These are phyloP conservation scores for Blastocystis sp. DNA, from an alignment of 352 stramenopile species.

Conservation along the genomic window DNA sequence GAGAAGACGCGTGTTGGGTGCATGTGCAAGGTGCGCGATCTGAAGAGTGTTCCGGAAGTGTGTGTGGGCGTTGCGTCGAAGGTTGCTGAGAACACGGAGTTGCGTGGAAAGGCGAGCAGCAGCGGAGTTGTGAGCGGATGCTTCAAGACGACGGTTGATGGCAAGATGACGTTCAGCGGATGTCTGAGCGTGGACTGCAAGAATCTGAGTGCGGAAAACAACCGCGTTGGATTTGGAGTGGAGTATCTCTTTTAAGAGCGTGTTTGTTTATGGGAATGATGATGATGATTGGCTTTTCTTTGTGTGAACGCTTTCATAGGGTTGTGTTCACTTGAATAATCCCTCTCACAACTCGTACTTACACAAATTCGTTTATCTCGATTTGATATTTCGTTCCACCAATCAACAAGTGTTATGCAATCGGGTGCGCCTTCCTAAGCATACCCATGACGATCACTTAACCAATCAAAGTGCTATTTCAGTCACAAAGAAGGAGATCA, in stretches of 20 bases:
- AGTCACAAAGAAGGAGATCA: too few relatives aligned
- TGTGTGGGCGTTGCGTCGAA: not conserved
- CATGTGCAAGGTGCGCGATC: not conserved
- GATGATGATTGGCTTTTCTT: too few relatives aligned
- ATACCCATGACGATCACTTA: too few relatives aligned
- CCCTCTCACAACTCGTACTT: too few relatives aligned
- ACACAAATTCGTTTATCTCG: too few relatives aligned
- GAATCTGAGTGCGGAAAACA: slow-evolving; percentile 1
- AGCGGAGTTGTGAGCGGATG: not conserved
- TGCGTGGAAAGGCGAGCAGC: not conserved
- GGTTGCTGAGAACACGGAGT: not conserved
- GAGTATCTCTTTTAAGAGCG: slow-evolving; percentile 27
- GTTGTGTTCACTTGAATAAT: too few relatives aligned
- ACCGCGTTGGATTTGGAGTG: slow-evolving; percentile 7
- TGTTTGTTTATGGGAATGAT: not conserved
- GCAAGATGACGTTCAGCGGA: not conserved
- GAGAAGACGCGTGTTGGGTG: not conserved
- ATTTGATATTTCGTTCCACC: too few relatives aligned
- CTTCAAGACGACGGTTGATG: slow-evolving; percentile 1
- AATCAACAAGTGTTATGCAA: too few relatives aligned
- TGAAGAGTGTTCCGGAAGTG: not conserved
- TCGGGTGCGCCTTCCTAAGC: too few relatives aligned
- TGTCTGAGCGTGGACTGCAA: not conserved
- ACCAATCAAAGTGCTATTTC: too few relatives aligned
- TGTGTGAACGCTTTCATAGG: too few relatives aligned